phyloP scores from a whole-genome alignment of 305 asterid species.

The Plantago lanceolata region DNA sequence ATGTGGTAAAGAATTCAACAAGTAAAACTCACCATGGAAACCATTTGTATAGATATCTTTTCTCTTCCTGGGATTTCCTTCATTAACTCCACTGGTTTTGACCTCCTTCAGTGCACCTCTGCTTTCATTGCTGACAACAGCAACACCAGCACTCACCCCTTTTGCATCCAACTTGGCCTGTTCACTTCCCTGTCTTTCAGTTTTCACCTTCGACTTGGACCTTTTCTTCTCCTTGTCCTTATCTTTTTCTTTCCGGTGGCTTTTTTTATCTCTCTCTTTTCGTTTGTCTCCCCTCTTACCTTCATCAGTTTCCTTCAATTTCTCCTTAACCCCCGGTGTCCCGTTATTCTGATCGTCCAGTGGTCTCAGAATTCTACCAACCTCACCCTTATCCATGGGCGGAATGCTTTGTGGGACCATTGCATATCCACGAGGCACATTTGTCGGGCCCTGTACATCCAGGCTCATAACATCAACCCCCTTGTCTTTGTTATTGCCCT shows the following conservation, averaged over 20 bases:
- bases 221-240: slow-evolving; percentile 33
- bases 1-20: slow-evolving; percentile 17
- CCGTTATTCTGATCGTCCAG: slow-evolving; percentile 34
- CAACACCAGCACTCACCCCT: slow-evolving; percentile 26
- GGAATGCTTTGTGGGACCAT: slow-evolving; percentile 27
- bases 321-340: slow-evolving; percentile 38
- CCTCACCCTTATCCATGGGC: slow-evolving; percentile 29
- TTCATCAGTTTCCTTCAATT: slow-evolving; percentile 35
- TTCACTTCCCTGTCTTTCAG: slow-evolving; percentile 27
- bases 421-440: slow-evolving; percentile 32
- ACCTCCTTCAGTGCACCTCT: slow-evolving; percentile 21
- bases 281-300: slow-evolving; percentile 30
- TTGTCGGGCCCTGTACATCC: slow-evolving; percentile 30
- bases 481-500: slow-evolving; percentile 35
- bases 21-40: slow-evolving; percentile 50
- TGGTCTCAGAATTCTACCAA: slow-evolving; percentile 34
- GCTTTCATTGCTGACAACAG: slow-evolving; percentile 22
- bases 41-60: slow-evolving; percentile 41
- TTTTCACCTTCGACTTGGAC: slow-evolving; percentile 27
- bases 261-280: slow-evolving; percentile 18
- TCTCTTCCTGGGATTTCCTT: slow-evolving; percentile 35
- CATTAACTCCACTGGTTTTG: slow-evolving; percentile 22
- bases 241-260: slow-evolving; percentile 37
- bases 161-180: slow-evolving; percentile 27
- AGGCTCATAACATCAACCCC: slow-evolving; percentile 33